Conservation (phyloP, 306 rosid genomes). For the Abrus precatorius region DNA sequence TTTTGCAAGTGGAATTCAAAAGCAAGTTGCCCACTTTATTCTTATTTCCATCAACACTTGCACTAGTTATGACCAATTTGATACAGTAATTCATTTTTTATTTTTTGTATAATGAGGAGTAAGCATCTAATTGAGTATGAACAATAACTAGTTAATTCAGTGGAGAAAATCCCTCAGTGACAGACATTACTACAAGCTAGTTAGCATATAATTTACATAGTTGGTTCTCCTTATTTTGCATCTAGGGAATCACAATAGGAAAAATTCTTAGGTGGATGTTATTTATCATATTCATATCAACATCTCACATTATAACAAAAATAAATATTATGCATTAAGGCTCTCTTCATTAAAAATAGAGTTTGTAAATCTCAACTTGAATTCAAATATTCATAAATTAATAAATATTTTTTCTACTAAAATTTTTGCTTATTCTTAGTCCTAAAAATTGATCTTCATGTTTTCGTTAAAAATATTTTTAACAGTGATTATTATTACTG, state of each 20-base stretch:
- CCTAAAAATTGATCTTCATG: too few species aligned
- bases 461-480: too few species aligned
- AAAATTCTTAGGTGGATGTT: neutral
- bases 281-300: neutral
- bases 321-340: neutral
- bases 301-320: neutral
- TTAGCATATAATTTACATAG: neutral
- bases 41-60: constrained; percentile 59
- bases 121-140: constrained; percentile 8
- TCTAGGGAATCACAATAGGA: neutral
- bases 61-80: constrained; percentile 14
- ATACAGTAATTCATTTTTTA: constrained; percentile 12
- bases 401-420: too few species aligned
- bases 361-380: too few species aligned
- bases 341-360: neutral
- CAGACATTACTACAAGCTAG: constrained; percentile 9
- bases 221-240: constrained; percentile 9
- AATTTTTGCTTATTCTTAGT: too few species aligned
- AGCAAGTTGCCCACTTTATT: constrained; percentile 64
- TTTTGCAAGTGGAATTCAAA: constrained; percentile 61
- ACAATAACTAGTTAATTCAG: neutral
- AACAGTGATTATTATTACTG: too few species aligned
- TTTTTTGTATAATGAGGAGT: constrained; percentile 28
- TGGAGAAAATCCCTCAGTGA: constrained; percentile 4
- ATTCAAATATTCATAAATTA: too few species aligned